Percentiles rank a stretch among this genome's conserved stretches.
These are phyloP conservation scores for Amesomyces nigricolor DNA, from an alignment of 2,329 filamentous ascomycete species.

Conservation along the genomic window DNA sequence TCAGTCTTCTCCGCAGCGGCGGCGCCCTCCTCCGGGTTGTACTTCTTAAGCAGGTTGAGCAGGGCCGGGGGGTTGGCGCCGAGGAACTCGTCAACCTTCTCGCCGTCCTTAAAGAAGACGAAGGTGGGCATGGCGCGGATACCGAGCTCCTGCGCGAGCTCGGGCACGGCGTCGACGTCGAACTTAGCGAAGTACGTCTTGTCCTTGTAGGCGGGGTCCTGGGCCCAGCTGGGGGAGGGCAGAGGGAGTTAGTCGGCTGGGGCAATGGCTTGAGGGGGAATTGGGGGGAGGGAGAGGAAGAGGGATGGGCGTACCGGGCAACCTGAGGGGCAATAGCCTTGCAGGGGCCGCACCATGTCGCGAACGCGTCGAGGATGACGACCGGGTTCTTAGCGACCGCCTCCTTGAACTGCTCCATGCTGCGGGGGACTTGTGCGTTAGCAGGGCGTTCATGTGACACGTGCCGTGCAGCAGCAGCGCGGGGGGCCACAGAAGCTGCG, in stretches of 20 bases:
- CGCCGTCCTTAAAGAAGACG: conserved; percentile 71
- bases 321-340: conserved; percentile 79
- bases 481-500: not conserved
- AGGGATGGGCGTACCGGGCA: conserved; percentile 53
- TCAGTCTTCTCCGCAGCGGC: not conserved
- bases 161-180: conserved; percentile 77
- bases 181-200: conserved; percentile 75
- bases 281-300: conserved; percentile 2
- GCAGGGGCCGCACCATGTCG: conserved; percentile 92
- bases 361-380: conserved; percentile 81
- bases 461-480: not conserved
- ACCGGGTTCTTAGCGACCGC: conserved; percentile 38
- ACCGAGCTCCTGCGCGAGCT: conserved; percentile 69
- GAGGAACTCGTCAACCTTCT: conserved; percentile 67
- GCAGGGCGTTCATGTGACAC: not conserved
- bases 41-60: conserved; percentile 37
- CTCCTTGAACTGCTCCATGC: conserved; percentile 31
- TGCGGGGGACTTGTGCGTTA: conserved; percentile 13
- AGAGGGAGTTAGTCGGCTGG: not conserved
- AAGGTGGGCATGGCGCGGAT: conserved; percentile 94
- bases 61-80: conserved; percentile 75
- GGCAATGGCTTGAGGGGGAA: not conserved
- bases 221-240: conserved; percentile 47
- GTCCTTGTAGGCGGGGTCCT: conserved; percentile 49
- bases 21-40: conserved; percentile 7